Evolutionary conservation across 2,329 filamentous ascomycete species (phyloP), one percentile per base, ranked within the genome.

Genomic region (Coniochaeta ligniaria): DNA sequence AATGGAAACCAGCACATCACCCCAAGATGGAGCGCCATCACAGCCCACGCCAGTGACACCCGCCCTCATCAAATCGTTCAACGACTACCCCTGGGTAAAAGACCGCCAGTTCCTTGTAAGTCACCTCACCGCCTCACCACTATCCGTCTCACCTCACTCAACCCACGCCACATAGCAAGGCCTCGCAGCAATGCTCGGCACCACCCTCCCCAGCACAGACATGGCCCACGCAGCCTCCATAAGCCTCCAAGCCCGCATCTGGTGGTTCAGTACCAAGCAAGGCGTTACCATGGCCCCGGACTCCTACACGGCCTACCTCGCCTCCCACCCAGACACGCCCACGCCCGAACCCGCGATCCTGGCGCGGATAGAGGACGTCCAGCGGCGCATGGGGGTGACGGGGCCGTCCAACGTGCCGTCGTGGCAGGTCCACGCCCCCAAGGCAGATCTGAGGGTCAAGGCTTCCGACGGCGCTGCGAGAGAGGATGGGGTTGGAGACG

Each of bases 71-170:
- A 74, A 77, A 61, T 82, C 86, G 63, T 82, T 91, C 58, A 85
- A 89, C 67, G 74, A 75, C 26, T 91, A 91, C 68, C 80, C 83
- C 20, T 92, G 88, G 88, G 79, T 80, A 62, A 81, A 81, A 63
- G 89, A 92, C 72, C 77, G 80, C 58, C 83, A 85, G 64, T 92
- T 91, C 68, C 85, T 90, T 74, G 85, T 85, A 74, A 50, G 66
- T 59, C 36, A 11, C 9, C 41, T 12, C 14, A 26, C n/a, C 14
- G 16, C n/a, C 12, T 43, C 24, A 35, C 28, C 22, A 22, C 36
- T n/a, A 11, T 26, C 24, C 26, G 8, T 57, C 55, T 31, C 57
- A 47, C 3, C 50, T 28, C 16, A 55, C 57, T 24, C 58, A 63
- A 60, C 59, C 54, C 54, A 58, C 38, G 50, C 12, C 22, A 2